Conservation (phyloP, 768 basidiomycete species). For the Pleurotus djamor region DNA sequence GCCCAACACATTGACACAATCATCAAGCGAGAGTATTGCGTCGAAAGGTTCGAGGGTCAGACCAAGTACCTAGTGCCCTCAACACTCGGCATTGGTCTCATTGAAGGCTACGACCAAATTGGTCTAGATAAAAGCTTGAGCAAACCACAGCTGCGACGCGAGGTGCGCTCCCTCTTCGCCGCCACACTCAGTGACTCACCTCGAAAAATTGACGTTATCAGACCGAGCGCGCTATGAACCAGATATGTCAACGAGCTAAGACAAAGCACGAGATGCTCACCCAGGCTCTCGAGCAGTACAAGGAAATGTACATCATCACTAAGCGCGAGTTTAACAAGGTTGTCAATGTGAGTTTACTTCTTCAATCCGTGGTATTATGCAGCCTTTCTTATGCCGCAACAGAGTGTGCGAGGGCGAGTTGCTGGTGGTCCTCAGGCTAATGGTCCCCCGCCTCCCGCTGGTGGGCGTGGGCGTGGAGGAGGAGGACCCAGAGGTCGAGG, state of each 20-base stretch:
- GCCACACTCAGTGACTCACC: too few species aligned
- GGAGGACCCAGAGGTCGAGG: slow-evolving; percentile 30
- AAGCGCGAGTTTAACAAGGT: slow-evolving; percentile 78
- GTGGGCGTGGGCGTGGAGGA: slow-evolving; percentile 29
- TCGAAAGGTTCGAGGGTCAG: slow-evolving; percentile 79
- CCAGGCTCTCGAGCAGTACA: slow-evolving; percentile 84
- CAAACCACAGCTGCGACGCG: slow-evolving; percentile 89
- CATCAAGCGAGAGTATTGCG: slow-evolving; percentile 88
- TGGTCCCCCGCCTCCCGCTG: slow-evolving; percentile 27
- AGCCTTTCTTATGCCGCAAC: background rate
- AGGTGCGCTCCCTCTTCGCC: slow-evolving; percentile 48
- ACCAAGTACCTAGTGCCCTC: slow-evolving; percentile 95
- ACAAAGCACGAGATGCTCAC: slow-evolving; percentile 82
- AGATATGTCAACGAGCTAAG: slow-evolving; percentile 83
- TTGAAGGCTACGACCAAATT: slow-evolving; percentile 93
- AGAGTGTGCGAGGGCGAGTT: slow-evolving; percentile 63
- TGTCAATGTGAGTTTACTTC: slow-evolving; percentile 45
- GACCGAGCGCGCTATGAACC: slow-evolving; percentile 94
- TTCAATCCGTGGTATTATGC: slow-evolving; percentile 3
- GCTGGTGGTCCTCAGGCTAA: slow-evolving; percentile 34
- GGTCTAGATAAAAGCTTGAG: slow-evolving; percentile 88
- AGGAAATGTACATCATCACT: slow-evolving; percentile 83
- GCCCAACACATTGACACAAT: slow-evolving; percentile 96
- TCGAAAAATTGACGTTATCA: slow-evolving; percentile 22
- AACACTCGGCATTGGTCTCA: slow-evolving; percentile 88